Evolutionary conservation across 1,139 yeast species (phyloP).

Genomic region (Scheffersomyces stambukii): DNA sequence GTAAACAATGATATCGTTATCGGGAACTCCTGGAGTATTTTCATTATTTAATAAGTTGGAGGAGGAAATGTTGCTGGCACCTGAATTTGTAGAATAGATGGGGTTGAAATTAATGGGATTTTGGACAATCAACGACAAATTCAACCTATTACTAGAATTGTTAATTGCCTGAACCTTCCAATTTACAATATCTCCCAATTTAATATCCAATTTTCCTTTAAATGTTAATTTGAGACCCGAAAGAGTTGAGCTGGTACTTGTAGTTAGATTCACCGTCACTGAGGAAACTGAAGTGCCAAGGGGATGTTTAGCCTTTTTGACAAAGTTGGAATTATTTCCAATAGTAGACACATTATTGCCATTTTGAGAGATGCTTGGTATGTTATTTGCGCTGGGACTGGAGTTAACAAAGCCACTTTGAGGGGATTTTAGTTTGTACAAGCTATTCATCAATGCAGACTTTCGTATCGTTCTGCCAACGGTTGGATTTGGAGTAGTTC

Average conservation of each 20-base stretch:
- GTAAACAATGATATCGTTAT: constrained; percentile 16
- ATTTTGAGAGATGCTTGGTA: constrained; percentile 1
- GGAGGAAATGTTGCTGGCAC: constrained; percentile 5
- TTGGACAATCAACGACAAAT: constrained; percentile 39
- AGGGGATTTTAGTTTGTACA: constrained; percentile 12
- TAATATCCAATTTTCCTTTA: constrained; percentile 57
- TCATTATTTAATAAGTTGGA: constrained; percentile 5
- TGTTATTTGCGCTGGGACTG: constrained; percentile 4
- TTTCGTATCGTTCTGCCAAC: constrained; percentile 12
- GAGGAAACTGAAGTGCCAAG: constrained; percentile 27
- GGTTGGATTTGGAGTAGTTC: constrained; percentile 6
- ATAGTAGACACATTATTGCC: neutral
- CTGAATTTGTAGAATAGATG: constrained; percentile 6
- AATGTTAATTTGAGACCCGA: constrained; percentile 58
- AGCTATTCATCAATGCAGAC: constrained; percentile 15
- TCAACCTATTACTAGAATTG: constrained; percentile 43
- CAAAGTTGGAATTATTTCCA: constrained; percentile 1
- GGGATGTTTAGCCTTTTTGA: constrained; percentile 1
- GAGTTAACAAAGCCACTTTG: constrained; percentile 7
- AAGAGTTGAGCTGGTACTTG: constrained; percentile 27
- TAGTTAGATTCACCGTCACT: constrained; percentile 40
- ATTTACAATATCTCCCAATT: constrained; percentile 55
- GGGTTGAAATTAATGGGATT: constrained; percentile 23
- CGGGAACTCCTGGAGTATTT: constrained; percentile 3
- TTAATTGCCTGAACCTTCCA: constrained; percentile 72